Percentiles rank a stretch among this genome's conserved stretches.
phyloP scores from a whole-genome alignment of 345 rosid species.

The Citrus unshiu region DNA sequence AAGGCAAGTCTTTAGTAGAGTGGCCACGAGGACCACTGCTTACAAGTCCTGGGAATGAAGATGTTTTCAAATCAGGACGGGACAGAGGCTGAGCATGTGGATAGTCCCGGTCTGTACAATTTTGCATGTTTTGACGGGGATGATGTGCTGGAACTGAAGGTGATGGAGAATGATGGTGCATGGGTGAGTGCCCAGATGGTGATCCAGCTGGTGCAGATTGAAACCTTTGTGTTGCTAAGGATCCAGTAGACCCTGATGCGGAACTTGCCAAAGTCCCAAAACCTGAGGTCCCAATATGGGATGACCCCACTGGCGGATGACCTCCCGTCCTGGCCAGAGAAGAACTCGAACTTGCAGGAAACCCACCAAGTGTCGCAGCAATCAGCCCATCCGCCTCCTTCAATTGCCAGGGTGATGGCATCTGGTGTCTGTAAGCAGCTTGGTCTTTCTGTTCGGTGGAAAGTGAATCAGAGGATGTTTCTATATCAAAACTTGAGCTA shows the following conservation, averaged over 20 bases:
- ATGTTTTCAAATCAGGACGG: constrained; percentile 46
- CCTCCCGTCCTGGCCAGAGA: constrained; percentile 40
- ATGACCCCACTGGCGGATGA: constrained; percentile 36
- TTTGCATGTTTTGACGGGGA: constrained; percentile 28
- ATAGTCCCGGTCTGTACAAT: constrained; percentile 33
- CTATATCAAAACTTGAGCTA: constrained; percentile 45
- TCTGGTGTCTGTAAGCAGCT: constrained; percentile 31
- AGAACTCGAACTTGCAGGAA: constrained; percentile 34
- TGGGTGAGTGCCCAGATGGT: constrained; percentile 47
- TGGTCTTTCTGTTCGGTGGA: constrained; percentile 58
- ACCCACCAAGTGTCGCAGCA: constrained; percentile 36
- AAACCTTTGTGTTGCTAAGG: constrained; percentile 40
- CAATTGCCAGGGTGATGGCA: constrained; percentile 35
- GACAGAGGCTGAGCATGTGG: constrained; percentile 35
- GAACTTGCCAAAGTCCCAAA: constrained; percentile 37
- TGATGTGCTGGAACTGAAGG: constrained; percentile 25
- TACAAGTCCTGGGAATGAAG: constrained; percentile 43
- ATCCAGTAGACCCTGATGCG: constrained; percentile 42
- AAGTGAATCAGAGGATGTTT: constrained; percentile 36
- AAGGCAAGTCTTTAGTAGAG: constrained; percentile 28
- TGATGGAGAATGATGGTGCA: constrained; percentile 38
- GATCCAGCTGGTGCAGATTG: constrained; percentile 36
- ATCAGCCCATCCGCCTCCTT: constrained; percentile 36
- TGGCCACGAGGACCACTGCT: constrained; percentile 23
- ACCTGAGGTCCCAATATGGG: constrained; percentile 37